Conservation (phyloP, 495 filamentous ascomycete genomes). For the Aspergillus saccharolyticus region DNA sequence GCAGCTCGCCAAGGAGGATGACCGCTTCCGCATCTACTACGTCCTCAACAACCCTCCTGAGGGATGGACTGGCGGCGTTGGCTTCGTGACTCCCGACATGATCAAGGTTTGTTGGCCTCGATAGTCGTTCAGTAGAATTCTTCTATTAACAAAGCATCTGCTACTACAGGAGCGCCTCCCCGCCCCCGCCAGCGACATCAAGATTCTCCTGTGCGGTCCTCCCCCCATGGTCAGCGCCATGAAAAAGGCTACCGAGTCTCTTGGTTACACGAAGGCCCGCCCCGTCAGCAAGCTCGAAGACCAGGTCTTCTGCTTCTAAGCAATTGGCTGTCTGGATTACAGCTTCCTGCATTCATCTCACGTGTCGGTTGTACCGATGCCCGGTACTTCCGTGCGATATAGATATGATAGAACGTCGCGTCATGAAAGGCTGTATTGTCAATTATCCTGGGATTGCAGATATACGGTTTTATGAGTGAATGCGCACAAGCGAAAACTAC, state of each 20-base stretch:
- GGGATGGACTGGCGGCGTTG: slow-evolving; percentile 82
- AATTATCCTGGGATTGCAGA: not conserved
- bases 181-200: slow-evolving; percentile 78
- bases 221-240: slow-evolving; percentile 95
- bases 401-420: slow-evolving; percentile 1
- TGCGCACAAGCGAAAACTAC: not conserved
- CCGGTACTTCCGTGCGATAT: not conserved
- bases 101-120: slow-evolving; percentile 64
- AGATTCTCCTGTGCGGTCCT: slow-evolving; percentile 93
- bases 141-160: slow-evolving; percentile 13
- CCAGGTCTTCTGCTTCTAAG: slow-evolving; percentile 96
- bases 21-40: slow-evolving; percentile 80
- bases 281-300: slow-evolving; percentile 96
- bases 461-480: slow-evolving; percentile 5
- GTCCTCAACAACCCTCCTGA: slow-evolving; percentile 94
- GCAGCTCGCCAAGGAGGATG: slow-evolving; percentile 66
- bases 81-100: slow-evolving; percentile 93
- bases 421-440: not conserved
- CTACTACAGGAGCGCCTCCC: slow-evolving; percentile 65
- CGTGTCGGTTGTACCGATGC: not conserved
- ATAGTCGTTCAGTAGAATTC: not conserved
- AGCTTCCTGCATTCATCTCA: not conserved
- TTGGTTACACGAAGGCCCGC: slow-evolving; percentile 85
- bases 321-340: not conserved
- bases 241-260: slow-evolving; percentile 87